Evolutionary conservation across 2,329 filamentous ascomycete genomes (phyloP), one percentile per base, ranked within the genome.

Genomic region (Pseudogymnoascus sp.): DNA sequence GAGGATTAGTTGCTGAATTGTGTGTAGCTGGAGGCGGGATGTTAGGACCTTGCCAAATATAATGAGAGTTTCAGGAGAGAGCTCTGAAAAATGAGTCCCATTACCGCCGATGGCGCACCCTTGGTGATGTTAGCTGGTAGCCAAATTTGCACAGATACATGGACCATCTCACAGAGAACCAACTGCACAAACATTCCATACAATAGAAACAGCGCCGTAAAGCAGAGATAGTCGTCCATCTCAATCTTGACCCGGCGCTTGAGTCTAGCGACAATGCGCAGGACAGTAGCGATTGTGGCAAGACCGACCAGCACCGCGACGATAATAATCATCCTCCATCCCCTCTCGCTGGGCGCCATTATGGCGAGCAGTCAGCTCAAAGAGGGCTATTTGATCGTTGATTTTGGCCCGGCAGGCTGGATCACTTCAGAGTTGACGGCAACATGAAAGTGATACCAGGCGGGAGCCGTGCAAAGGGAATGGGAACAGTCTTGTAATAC

Each of bases 321-420:
- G 26, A 54, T 54, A 17, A 54, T 54, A 9, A 54, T 54, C 44
- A 54, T 54, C n/a, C 33, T 54, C 44, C 44, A 54, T 54, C 44
- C 44, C 26, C 44, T 33, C 26, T 54, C 44, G 33, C 44, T 54
- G 4, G 44, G 44, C 26, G 44, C 44, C 44, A 54, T 54, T 31
- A 6, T 33, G 26, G 44, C 44, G n/a, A 5, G 44, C n/a, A 2
- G 26, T 54, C 8, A 54, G 26, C 13, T 13, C 44, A 50, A 50
- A 31, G 8, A 50, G 11, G 26, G 4, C 44, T 13, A 50, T 31
- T 31, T 31, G 13, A 29, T 31, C 44, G 26, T 50, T 26, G 44
- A 50, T 31, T 50, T 50, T 31, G 24, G 26, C 44, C 26, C 13
- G 24, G 10, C 21, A 13, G 40, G 5, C 10, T 24, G 21, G 40